Conservation (phyloP, 306 rosid genomes). For the Pyrus communis region DNA sequence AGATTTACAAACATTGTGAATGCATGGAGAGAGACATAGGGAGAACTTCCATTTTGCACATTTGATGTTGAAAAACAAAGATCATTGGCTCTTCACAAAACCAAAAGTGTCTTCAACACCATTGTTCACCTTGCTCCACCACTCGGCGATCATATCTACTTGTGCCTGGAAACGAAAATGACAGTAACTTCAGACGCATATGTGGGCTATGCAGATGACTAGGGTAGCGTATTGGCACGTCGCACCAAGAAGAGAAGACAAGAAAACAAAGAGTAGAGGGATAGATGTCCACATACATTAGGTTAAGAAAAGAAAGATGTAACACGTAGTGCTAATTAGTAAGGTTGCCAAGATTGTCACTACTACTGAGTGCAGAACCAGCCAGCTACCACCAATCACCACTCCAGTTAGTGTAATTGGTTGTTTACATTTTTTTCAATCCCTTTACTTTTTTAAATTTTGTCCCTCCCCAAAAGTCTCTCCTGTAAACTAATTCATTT, state of each 20-base stretch:
- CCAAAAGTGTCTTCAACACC: slow-evolving; percentile 17
- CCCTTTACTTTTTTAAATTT: no score
- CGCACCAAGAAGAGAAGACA: no score
- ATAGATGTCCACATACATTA: slow-evolving; percentile 35
- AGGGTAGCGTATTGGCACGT: neutral
- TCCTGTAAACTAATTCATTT: no score
- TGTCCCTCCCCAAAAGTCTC: no score
- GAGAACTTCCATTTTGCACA: neutral
- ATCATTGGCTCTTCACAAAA: no score
- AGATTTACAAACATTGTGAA: neutral
- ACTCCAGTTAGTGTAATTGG: slow-evolving; percentile 35
- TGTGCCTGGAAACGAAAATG: slow-evolving; percentile 41
- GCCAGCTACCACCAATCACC: slow-evolving; percentile 51
- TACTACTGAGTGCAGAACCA: slow-evolving; percentile 38
- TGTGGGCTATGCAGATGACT: neutral
- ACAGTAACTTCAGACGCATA: no score
- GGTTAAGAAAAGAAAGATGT: slow-evolving; percentile 84
- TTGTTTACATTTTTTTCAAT: no score
- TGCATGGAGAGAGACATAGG: no score
- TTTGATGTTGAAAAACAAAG: no score
- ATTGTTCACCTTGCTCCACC: slow-evolving; percentile 53
- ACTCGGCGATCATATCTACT: slow-evolving; percentile 69
- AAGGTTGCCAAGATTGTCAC: slow-evolving; percentile 25
- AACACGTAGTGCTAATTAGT: slow-evolving; percentile 69
- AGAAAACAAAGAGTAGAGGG: neutral